phyloP scores from a whole-genome alignment of 164 flowering plant species.

The Magnolia changhungtana region DNA sequence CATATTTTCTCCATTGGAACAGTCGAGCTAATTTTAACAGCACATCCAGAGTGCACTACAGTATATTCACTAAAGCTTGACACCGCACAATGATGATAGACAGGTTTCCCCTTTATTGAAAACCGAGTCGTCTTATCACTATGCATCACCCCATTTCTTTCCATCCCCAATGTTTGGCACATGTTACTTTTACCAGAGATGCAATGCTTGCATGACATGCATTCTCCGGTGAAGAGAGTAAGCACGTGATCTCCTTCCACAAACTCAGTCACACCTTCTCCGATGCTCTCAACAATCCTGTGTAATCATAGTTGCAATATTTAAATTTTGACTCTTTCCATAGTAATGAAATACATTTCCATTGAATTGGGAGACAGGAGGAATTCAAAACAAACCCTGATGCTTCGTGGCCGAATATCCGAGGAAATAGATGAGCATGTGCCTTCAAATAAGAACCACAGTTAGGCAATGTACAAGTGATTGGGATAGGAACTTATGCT shows the following conservation, averaged over 20 bases:
- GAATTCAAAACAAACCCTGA: constrained; percentile 56
- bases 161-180: constrained; percentile 83
- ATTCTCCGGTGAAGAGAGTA: constrained; percentile 89
- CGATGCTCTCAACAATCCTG: constrained; percentile 93
- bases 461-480: neutral
- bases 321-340: neutral
- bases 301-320: constrained; percentile 13
- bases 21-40: constrained; percentile 65
- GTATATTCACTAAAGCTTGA: constrained; percentile 97
- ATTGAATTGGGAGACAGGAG: neutral
- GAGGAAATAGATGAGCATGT: constrained; percentile 58
- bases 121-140: constrained; percentile 88
- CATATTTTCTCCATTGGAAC: constrained; percentile 88
- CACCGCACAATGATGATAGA: constrained; percentile 93
- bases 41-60: constrained; percentile 95
- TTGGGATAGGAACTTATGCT: neutral
- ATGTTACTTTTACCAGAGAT: constrained; percentile 78
- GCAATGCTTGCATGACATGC: constrained; percentile 76
- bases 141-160: constrained; percentile 93
- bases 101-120: constrained; percentile 71
- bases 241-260: constrained; percentile 90
- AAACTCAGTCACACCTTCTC: constrained; percentile 86
- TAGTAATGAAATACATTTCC: neutral
- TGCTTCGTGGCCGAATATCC: constrained; percentile 98
- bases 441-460: constrained; percentile 37